Evolutionary conservation across 768 basidiomycete genomes (phyloP).

Genomic region (Candolleomyces efflorescens): DNA sequence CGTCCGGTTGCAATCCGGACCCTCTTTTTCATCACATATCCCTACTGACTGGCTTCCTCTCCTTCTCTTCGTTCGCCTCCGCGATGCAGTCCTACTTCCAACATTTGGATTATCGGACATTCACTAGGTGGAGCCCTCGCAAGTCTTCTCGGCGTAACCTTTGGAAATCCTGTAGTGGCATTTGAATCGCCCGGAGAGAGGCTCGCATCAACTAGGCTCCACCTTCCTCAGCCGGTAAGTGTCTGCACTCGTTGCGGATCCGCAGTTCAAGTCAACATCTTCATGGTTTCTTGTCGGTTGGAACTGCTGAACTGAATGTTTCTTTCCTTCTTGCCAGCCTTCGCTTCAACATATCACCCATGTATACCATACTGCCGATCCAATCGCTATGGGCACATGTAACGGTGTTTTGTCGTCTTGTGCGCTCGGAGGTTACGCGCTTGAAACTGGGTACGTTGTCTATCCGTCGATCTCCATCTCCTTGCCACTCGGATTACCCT

Average conservation of each 20-base stretch:
- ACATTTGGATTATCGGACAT: constrained; percentile 85
- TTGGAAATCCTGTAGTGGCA: constrained; percentile 81
- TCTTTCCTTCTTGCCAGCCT: constrained; percentile 38
- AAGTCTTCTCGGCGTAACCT: constrained; percentile 80
- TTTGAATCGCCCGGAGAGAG: constrained; percentile 90
- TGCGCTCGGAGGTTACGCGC: constrained; percentile 82
- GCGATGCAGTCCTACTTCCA: constrained; percentile 57
- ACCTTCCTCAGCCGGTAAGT: constrained; percentile 80
- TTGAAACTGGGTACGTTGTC: constrained; percentile 62
- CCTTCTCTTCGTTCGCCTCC: too few species aligned
- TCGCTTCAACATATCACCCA: constrained; percentile 81
- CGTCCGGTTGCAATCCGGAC: neutral
- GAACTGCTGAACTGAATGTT: neutral
- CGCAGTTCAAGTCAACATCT: neutral
- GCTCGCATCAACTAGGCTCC: constrained; percentile 73
- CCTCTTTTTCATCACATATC: too few species aligned
- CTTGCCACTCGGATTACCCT: neutral
- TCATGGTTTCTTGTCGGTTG: neutral
- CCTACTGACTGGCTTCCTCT: too few species aligned
- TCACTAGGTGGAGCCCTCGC: constrained; percentile 73
- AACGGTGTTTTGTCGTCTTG: constrained; percentile 80
- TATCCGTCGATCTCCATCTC: neutral
- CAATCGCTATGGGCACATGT: constrained; percentile 88
- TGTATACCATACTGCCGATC: constrained; percentile 92
- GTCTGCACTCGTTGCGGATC: too few species aligned